phyloP scores from a whole-genome alignment of 441 rosid genomes.

The Cnidoscolus chayamansa region DNA sequence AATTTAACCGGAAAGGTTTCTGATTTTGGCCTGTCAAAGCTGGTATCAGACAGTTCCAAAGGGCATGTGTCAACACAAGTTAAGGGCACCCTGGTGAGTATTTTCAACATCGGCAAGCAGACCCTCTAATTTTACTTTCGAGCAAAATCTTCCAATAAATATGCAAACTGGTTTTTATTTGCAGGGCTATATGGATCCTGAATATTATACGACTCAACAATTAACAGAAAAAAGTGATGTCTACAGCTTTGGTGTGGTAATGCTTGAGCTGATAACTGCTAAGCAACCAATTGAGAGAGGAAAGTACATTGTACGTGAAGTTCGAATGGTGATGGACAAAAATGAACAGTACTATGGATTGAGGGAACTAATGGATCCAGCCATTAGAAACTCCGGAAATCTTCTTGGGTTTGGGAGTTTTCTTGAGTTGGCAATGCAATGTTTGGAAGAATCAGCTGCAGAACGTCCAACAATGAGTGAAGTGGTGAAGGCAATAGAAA shows the following conservation, averaged over 20 bases:
- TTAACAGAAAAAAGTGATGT: slow-evolving; percentile 95
- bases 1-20: slow-evolving; percentile 88
- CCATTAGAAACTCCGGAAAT: slow-evolving; percentile 41
- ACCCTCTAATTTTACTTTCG: no score
- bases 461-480: slow-evolving; percentile 96
- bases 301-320: slow-evolving; percentile 80
- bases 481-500: slow-evolving; percentile 77
- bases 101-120: not conserved
- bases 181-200: slow-evolving; percentile 98
- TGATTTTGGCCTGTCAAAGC: slow-evolving; percentile 92
- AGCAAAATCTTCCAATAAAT: not conserved
- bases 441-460: slow-evolving; percentile 79
- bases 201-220: slow-evolving; percentile 92
- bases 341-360: slow-evolving; percentile 59
- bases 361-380: slow-evolving; percentile 64
- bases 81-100: slow-evolving; percentile 87
- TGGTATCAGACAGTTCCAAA: slow-evolving; percentile 75
- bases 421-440: slow-evolving; percentile 72
- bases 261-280: slow-evolving; percentile 81
- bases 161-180: not conserved
- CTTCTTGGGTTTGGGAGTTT: slow-evolving; percentile 55
- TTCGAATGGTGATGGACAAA: slow-evolving; percentile 45
- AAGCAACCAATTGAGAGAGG: slow-evolving; percentile 91
- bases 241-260: slow-evolving; percentile 90
- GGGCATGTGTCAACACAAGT: slow-evolving; percentile 99